Evolutionary conservation across 139 green algal genomes (phyloP).

Genomic region (Chlorella vulgaris): DNA sequence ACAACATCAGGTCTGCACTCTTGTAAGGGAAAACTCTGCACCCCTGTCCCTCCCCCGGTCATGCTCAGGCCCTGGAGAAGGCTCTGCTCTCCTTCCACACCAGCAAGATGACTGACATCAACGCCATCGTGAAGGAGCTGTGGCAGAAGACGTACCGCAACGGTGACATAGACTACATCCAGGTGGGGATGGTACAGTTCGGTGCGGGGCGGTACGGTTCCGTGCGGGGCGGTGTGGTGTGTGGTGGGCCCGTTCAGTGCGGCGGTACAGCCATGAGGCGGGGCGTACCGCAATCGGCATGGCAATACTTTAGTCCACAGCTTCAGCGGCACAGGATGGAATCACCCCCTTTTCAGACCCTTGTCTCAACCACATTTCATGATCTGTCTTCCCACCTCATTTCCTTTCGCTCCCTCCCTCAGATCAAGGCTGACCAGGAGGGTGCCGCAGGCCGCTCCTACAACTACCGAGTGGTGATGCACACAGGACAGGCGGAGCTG

Average conservation of each 20-base stretch:
- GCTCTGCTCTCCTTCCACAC: constrained; percentile 96
- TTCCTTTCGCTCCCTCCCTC: not conserved
- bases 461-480: constrained; percentile 97
- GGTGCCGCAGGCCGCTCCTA: constrained; percentile 72
- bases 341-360: too few relatives aligned
- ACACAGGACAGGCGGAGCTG: constrained; percentile 85
- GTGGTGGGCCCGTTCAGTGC: too few relatives aligned
- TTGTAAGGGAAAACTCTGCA: too few relatives aligned
- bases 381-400: not conserved
- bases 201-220: too few relatives aligned
- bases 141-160: constrained; percentile 99
- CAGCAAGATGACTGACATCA: constrained; percentile 97
- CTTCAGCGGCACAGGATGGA: too few relatives aligned
- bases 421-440: constrained; percentile 83
- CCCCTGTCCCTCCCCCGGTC: not conserved
- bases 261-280: too few relatives aligned
- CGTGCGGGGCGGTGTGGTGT: too few relatives aligned
- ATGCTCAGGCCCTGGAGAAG: constrained; percentile 86
- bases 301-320: too few relatives aligned
- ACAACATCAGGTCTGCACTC: too few relatives aligned
- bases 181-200: constrained; percentile 36
- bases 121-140: constrained; percentile 97
- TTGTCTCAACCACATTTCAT: too few relatives aligned
- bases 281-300: too few relatives aligned
- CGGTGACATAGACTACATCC: constrained; percentile 96